Conservation (phyloP, 306 rosid species). For the Cucurbita moschata region DNA sequence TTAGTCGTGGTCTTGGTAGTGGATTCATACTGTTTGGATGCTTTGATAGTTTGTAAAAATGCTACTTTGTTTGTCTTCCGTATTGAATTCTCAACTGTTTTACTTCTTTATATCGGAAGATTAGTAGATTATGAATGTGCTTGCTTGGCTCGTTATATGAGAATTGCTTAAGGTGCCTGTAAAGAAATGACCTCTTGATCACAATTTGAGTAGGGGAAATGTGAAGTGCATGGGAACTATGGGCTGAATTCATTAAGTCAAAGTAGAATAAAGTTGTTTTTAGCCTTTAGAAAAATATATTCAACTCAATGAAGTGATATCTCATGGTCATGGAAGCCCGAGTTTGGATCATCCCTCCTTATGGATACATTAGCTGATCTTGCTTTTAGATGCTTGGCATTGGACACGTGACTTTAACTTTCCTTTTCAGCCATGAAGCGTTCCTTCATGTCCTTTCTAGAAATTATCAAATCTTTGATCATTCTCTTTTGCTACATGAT, state of each 20-base stretch:
- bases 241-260: background rate
- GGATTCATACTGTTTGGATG: background rate
- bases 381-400: background rate
- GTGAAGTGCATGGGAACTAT: background rate
- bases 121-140: background rate
- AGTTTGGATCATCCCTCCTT: background rate
- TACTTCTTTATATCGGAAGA: background rate
- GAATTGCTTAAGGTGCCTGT: background rate
- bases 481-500: background rate
- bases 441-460: background rate
- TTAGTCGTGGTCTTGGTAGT: background rate
- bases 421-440: background rate
- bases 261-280: background rate
- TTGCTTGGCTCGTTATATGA: background rate
- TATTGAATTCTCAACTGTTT: background rate
- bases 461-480: background rate
- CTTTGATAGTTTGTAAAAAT: background rate
- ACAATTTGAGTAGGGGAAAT: background rate
- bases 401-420: background rate
- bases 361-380: background rate
- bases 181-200: background rate
- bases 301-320: background rate
- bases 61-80: background rate
- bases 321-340: background rate
- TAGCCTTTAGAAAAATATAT: background rate